These are phyloP conservation scores for Trichopus zeylanicus DNA, from an alignment of 116 monocot genomes.

Conservation along the genomic window DNA sequence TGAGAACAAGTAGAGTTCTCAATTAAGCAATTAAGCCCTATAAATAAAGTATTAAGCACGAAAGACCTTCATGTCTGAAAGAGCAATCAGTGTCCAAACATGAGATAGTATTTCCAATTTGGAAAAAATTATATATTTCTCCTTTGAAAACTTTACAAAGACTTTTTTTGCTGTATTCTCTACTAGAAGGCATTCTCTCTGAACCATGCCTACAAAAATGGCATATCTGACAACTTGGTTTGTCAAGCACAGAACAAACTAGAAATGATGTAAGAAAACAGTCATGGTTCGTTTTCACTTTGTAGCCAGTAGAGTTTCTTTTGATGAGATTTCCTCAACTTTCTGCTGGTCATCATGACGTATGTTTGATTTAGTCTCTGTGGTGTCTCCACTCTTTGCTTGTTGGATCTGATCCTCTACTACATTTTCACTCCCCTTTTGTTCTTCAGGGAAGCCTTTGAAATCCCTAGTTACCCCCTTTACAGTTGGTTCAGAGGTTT, in stretches of 20 bases:
- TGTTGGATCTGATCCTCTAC: conserved; percentile 7
- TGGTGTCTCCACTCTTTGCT: conserved; percentile 18
- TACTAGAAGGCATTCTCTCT: conserved; percentile 9
- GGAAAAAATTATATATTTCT: conserved; percentile 19
- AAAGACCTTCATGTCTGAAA: not conserved
- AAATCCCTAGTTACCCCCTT: conserved; percentile 8
- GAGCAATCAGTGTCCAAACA: not conserved
- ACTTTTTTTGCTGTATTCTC: conserved; percentile 7
- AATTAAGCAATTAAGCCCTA: too few relatives aligned
- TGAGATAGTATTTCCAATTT: not conserved
- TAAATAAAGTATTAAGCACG: too few relatives aligned
- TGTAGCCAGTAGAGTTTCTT: conserved; percentile 22
- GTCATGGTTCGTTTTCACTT: conserved; percentile 16
- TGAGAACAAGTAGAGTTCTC: too few relatives aligned
- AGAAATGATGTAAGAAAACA: not conserved
- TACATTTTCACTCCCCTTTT: conserved; percentile 8
- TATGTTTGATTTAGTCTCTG: conserved; percentile 14
- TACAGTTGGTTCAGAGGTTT: conserved; percentile 12
- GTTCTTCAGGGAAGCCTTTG: conserved; percentile 11
- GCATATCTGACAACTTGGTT: conserved; percentile 8
- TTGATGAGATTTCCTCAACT: conserved; percentile 22
- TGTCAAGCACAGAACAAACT: conserved; percentile 2
- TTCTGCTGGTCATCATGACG: conserved; percentile 6
- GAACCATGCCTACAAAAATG: conserved; percentile 24
- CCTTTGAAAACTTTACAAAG: conserved; percentile 33